phyloP scores from a whole-genome alignment of 2,329 filamentous ascomycete species.

The Fusarium tanahbumbuense region DNA sequence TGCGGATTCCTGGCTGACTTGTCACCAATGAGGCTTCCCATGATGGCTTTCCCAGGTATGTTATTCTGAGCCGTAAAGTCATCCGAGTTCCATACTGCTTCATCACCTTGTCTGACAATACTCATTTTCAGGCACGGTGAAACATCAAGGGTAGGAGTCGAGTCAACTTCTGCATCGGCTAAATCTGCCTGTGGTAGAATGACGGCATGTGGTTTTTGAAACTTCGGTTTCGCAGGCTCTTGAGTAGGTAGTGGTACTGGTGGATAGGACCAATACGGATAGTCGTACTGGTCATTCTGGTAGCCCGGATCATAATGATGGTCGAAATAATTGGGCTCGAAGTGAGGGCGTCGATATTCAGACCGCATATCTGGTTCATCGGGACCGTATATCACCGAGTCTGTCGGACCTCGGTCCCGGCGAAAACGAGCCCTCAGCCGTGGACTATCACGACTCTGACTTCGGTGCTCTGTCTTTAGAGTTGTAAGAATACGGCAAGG shows the following conservation, averaged over 20 bases:
- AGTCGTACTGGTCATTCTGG: too few species aligned
- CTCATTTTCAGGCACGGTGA: background rate
- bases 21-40: slow-evolving; percentile 22
- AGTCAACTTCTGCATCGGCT: slow-evolving; percentile 10
- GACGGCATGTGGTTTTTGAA: slow-evolving; percentile 19
- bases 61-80: background rate
- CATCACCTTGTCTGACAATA: slow-evolving; percentile 13
- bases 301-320: too few species aligned
- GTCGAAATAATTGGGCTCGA: too few species aligned
- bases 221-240: background rate
- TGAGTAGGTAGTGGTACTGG: too few species aligned
- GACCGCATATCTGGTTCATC: too few species aligned
- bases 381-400: too few species aligned
- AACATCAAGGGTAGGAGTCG: slow-evolving; percentile 1
- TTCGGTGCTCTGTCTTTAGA: background rate
- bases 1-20: slow-evolving; percentile 18
- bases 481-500: background rate
- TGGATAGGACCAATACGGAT: background rate
- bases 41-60: slow-evolving; percentile 13
- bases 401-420: too few species aligned
- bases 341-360: too few species aligned
- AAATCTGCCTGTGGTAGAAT: slow-evolving; percentile 11
- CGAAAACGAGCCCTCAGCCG: too few species aligned
- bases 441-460: too few species aligned
- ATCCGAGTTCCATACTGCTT: slow-evolving; percentile 18